phyloP scores from a whole-genome alignment of 2,329 filamentous ascomycete species.

The Colletotrichum gigasporum region DNA sequence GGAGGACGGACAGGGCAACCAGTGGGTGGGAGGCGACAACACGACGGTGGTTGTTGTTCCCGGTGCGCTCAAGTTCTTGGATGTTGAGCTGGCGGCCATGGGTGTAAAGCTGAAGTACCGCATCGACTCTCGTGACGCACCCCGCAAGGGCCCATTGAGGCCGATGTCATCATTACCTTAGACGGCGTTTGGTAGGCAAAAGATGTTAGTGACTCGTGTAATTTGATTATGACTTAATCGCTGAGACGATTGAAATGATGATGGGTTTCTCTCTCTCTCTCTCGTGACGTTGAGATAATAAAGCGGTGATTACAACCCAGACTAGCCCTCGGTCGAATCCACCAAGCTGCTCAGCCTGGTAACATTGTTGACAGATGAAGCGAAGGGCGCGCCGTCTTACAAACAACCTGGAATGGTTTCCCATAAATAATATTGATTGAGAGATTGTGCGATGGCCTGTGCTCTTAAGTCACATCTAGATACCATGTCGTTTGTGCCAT shows the following conservation, averaged over 20 bases:
- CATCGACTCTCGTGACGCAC: slow-evolving; percentile 71
- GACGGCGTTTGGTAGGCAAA: slow-evolving; percentile 30
- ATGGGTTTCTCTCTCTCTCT: not conserved
- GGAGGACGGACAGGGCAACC: slow-evolving; percentile 88
- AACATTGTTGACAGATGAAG: not conserved
- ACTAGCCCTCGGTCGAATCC: no score
- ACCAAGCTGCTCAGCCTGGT: no score
- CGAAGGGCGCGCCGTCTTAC: not conserved
- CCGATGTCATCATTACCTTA: slow-evolving; percentile 42
- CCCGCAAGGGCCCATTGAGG: slow-evolving; percentile 61
- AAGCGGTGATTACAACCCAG: no score
- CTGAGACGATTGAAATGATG: not conserved
- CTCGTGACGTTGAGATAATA: no score
- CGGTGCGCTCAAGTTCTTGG: slow-evolving; percentile 89
- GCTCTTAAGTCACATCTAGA: no score
- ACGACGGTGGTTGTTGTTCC: slow-evolving; percentile 93
- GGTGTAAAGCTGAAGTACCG: slow-evolving; percentile 91
- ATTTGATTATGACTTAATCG: slow-evolving; percentile 13
- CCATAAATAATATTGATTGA: not conserved
- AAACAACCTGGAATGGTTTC: not conserved
- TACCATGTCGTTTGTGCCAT: not conserved
- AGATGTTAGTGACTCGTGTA: slow-evolving; percentile 1
- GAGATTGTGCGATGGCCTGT: no score
- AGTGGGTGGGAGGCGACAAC: slow-evolving; percentile 89
- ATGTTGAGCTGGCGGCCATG: slow-evolving; percentile 97